Evolutionary conservation across 108 stramenopile species (phyloP), one percentile per base, ranked within the genome.

Genomic region (Skeletonema menzelii): DNA sequence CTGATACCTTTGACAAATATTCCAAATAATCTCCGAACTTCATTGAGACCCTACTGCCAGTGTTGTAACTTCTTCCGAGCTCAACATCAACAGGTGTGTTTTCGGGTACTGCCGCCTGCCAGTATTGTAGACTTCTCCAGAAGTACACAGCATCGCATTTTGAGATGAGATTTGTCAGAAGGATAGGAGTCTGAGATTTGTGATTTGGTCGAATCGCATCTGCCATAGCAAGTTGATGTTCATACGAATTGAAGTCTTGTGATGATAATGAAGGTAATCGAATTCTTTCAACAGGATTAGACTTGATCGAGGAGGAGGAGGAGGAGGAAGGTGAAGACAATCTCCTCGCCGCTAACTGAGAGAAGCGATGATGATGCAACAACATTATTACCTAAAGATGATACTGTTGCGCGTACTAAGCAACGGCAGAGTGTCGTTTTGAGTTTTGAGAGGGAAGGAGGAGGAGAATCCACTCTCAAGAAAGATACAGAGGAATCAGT

Each of bases 21-120:
- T 87, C 75, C 35, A 94, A 55, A 63, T 88, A 94, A 11, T 78
- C 87, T 59, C 69, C 82, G 65, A 91, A 80, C 76, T 75, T 44
- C 82, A 85, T 37, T 63, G 74, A 37, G 57, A 67, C 56, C 82
- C 75, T 55, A 60, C 77, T 53, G 67, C 38, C 32, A 22, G 27
- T 73, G 57, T 70, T 67, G 32, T 78, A 68, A 63, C 87, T 83
- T 70, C 87, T 83, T 70, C 92, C 92, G 12, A 91, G 72, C 66
- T 94, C 92, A 11, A 94, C 85, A 11, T 83, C 64, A 4, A 75
- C 81, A 5, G 78, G 65, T 24, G 53, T 73, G 14, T 85, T 65
- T 31, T 59, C 73, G 14, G 67, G 74, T 11, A 85, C 82, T 14
- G 64, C 66, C 28, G 46, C 55, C 15, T 77, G 62, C 78, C 83